Percentiles rank a stretch among this genome's conserved stretches.
Evolutionary conservation across 768 basidiomycete genomes (phyloP).

Genomic region (Trametes cingulata): DNA sequence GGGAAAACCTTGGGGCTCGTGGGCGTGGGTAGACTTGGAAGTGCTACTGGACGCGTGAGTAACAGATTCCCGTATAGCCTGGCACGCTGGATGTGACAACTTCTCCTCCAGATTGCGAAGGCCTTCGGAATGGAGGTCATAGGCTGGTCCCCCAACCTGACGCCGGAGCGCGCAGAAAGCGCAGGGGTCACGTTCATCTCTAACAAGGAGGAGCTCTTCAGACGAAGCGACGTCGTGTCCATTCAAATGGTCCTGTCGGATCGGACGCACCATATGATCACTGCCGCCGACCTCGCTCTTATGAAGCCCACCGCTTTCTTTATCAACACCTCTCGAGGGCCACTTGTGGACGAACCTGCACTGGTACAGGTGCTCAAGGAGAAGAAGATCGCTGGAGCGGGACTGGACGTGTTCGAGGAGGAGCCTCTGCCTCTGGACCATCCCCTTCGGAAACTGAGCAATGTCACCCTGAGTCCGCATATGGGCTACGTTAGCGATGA

Average conservation of each 20-base stretch:
- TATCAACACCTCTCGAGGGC: conserved; percentile 69
- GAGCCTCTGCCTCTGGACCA: conserved; percentile 66
- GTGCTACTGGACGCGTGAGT: conserved; percentile 49
- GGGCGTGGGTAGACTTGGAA: conserved; percentile 61
- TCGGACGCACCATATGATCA: conserved; percentile 50
- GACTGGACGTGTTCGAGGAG: conserved; percentile 64
- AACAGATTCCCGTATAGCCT: background rate
- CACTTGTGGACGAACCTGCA: conserved; percentile 60
- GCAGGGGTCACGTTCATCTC: conserved; percentile 51
- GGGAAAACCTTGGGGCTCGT: conserved; percentile 62
- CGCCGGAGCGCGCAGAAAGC: conserved; percentile 50
- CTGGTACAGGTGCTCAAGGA: conserved; percentile 49
- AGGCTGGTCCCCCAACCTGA: conserved; percentile 68
- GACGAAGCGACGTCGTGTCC: conserved; percentile 57
- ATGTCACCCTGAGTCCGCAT: conserved; percentile 64
- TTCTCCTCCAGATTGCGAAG: conserved; percentile 47
- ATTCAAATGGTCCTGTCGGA: conserved; percentile 60
- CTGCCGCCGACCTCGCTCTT: conserved; percentile 44
- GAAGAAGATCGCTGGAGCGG: conserved; percentile 56
- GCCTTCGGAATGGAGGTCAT: conserved; percentile 60
- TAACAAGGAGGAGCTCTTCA: conserved; percentile 55
- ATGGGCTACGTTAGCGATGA: conserved; percentile 56
- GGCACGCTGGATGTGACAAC: background rate
- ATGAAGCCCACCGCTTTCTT: conserved; percentile 62
- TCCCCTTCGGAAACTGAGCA: conserved; percentile 49